Percentiles rank a stretch among this genome's conserved stretches.
phyloP scores from a whole-genome alignment of 768 basidiomycete genomes.

The Podaxis sp. region DNA sequence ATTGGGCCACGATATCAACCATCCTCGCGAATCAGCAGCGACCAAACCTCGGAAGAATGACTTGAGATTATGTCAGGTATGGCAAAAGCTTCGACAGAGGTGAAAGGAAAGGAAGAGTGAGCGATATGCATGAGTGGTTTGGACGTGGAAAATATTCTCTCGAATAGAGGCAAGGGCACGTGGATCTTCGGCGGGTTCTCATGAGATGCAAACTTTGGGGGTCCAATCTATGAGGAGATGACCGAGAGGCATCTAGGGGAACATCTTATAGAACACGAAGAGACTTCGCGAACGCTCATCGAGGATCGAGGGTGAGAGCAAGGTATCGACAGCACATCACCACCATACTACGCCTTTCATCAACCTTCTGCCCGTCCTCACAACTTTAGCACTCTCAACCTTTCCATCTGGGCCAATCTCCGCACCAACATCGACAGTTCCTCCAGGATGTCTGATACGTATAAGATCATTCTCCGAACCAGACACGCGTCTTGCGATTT shows the following conservation, averaged over 20 bases:
- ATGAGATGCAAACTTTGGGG: slow-evolving; percentile 23
- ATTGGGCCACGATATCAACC: not conserved
- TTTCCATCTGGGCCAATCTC: slow-evolving; percentile 44
- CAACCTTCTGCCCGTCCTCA: slow-evolving; percentile 66
- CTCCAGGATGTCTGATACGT: slow-evolving; percentile 64
- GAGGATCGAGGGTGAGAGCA: not conserved
- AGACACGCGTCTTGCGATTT: slow-evolving; percentile 24
- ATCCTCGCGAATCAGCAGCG: not conserved
- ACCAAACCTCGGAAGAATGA: slow-evolving; percentile 14
- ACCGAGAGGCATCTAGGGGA: not conserved
- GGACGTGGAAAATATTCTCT: slow-evolving; percentile 1
- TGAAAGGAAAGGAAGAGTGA: slow-evolving; percentile 12
- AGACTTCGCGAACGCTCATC: not conserved
- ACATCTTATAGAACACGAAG: not conserved
- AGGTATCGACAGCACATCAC: slow-evolving; percentile 30
- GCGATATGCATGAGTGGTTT: slow-evolving; percentile 9
- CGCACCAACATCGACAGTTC: slow-evolving; percentile 67
- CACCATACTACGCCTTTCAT: slow-evolving; percentile 75
- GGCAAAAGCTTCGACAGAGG: not conserved
- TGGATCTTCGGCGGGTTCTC: slow-evolving; percentile 14
- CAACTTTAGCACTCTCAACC: slow-evolving; percentile 59
- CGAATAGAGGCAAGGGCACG: slow-evolving; percentile 18
- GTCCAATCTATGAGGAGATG: not conserved
- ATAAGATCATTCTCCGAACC: slow-evolving; percentile 32
- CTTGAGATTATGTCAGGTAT: not conserved